Evolutionary conservation across 495 filamentous ascomycete species (phyloP), one percentile per base, ranked within the genome.

Genomic region (Paragyromitra xinjiangensis): DNA sequence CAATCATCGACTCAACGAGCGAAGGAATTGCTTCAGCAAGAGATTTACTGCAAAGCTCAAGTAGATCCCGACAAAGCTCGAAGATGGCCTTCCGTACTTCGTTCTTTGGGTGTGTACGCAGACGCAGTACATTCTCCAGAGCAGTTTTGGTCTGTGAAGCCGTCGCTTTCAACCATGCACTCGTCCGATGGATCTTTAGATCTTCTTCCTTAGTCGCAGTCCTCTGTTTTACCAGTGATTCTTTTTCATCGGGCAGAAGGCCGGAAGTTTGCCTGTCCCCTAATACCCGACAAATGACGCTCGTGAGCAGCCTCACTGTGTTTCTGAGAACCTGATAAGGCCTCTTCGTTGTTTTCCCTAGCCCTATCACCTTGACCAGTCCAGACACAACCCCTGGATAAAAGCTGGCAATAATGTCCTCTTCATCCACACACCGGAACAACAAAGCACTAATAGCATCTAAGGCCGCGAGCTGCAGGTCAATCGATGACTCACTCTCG

Each of bases 331-430:
- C 86, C 74, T 85, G 89, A 73, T 87, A 90, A 64, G 90, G 89
- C 19, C 89, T 86, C 70, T 91, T 91, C 70, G 85, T 85, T 67
- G 89, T 88, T 6, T 88, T 89, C 1, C 88, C 90, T 0, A 91
- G 89, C 37, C 90, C 90, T 42, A 98, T 84, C 16, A 92, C 85
- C 83, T 91, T 94, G 11, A 90, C 91, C 59, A 99, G 82, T 6
- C 90, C 88, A 7, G 95, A 97, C 0, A 97, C 90, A 3, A 94
- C 93, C 7, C 96, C 93, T 7, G 95, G 95, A 78, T 98, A 88
- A 77, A 98, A 94, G 62, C 88, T 93, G 3, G 92, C 91, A 61
- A 97, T 86, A 3, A 92, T 88, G 9, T 92, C 86, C 61, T 87
- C 59, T 8, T 81, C 87, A 81, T 95, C 92, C 19, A 97, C 87